Percentiles rank a stretch among this genome's conserved stretches.
These are phyloP conservation scores for Chamaecyparis obtusa DNA, from an alignment of 75 land plant species.

Conservation along the genomic window DNA sequence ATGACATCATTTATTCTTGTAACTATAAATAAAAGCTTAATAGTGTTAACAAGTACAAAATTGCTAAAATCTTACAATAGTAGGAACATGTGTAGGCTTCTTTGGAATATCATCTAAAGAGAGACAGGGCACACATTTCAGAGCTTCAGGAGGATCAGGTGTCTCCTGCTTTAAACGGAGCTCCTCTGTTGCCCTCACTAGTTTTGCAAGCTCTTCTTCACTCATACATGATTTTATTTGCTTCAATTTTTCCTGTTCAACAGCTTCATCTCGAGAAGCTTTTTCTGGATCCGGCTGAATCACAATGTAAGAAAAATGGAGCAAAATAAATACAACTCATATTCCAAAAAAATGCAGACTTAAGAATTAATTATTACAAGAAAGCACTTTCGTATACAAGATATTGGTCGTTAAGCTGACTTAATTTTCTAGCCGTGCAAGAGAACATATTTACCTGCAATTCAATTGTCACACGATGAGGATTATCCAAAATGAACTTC, in stretches of 20 bases:
- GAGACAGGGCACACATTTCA: conserved; percentile 83
- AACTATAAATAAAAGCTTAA: background rate
- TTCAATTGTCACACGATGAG: conserved; percentile 87
- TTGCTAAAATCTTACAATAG: conserved; percentile 39
- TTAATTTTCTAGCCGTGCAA: background rate
- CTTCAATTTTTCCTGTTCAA: conserved; percentile 67
- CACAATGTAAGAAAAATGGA: background rate
- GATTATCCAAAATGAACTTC: conserved; percentile 80
- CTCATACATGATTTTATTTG: conserved; percentile 85
- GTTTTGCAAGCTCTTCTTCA: conserved; percentile 90
- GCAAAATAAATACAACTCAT: background rate
- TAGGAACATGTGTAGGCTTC: conserved; percentile 76
- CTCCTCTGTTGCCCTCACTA: conserved; percentile 89
- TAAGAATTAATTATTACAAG: conserved; percentile 5
- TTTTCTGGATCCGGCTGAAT: conserved; percentile 93
- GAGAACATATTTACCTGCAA: conserved; percentile 64
- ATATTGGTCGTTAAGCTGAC: background rate
- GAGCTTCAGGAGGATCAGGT: conserved; percentile 97
- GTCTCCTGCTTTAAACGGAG: conserved; percentile 92
- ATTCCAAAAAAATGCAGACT: background rate
- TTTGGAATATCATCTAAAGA: conserved; percentile 89
- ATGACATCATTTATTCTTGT: background rate
- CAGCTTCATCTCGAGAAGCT: conserved; percentile 75
- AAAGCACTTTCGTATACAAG: background rate
- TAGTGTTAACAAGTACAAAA: background rate